Percentiles rank a stretch among this genome's conserved stretches.
These are phyloP conservation scores for Verticillium albo-atrum DNA, from an alignment of 2,329 filamentous ascomycete species.

Conservation along the genomic window DNA sequence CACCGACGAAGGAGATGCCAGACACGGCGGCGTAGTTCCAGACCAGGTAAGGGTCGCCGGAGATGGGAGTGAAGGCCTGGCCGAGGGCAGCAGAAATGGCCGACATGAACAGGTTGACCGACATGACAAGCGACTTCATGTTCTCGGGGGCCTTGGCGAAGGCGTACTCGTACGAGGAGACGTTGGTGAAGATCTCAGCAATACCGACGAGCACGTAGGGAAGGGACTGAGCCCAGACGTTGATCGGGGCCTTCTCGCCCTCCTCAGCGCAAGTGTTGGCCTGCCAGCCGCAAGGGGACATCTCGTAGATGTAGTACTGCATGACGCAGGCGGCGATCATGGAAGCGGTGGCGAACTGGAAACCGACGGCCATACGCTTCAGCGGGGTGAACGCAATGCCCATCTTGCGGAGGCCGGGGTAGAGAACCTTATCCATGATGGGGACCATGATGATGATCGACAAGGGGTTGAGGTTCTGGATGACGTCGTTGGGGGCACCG, in stretches of 20 bases:
- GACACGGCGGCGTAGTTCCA: conserved; percentile 69
- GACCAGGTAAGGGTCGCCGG: conserved; percentile 59
- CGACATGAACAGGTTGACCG: conserved; percentile 66
- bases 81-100: conserved; percentile 66
- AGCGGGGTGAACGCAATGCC: conserved; percentile 68
- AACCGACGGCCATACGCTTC: conserved; percentile 69
- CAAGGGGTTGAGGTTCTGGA: conserved; percentile 72
- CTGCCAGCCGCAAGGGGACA: conserved; percentile 54
- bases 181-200: conserved; percentile 50
- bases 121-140: conserved; percentile 74
- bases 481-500: conserved; percentile 72
- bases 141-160: conserved; percentile 74
- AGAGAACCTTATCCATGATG: conserved; percentile 63
- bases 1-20: conserved; percentile 58
- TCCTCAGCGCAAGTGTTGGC: conserved; percentile 45
- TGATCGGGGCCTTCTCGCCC: conserved; percentile 45
- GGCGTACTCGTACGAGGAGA: conserved; percentile 67
- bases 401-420: conserved; percentile 60
- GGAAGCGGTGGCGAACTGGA: conserved; percentile 59
- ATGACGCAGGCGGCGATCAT: conserved; percentile 55
- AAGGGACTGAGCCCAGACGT: conserved; percentile 56
- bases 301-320: conserved; percentile 60
- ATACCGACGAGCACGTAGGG: conserved; percentile 48
- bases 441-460: conserved; percentile 73
- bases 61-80: conserved; percentile 61